Conservation (phyloP, 1,284 basidiomycete species). For the Irpex sp. region DNA sequence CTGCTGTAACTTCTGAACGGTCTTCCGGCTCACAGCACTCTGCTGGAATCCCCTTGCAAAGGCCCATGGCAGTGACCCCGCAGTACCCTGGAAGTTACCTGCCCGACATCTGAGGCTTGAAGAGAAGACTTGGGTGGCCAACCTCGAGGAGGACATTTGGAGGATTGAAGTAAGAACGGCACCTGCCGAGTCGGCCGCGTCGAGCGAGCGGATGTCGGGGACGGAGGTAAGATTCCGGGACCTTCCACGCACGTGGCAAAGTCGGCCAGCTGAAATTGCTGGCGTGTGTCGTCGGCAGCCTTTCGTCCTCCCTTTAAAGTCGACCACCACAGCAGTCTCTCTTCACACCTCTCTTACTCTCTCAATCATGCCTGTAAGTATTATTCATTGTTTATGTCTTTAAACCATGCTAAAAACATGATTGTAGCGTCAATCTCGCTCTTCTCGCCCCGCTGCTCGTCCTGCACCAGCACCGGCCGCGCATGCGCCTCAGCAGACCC, state of each 20-base stretch:
- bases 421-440: constrained; percentile 51
- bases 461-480: constrained; percentile 29
- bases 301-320: constrained; percentile 10
- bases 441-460: constrained; percentile 57
- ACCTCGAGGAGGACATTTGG: constrained; percentile 10
- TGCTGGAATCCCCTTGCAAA: not conserved
- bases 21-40: not conserved
- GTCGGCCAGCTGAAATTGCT: constrained; percentile 19
- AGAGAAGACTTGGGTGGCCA: not conserved
- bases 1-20: not conserved
- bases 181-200: not conserved
- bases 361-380: constrained; percentile 60
- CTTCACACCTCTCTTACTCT: constrained; percentile 3
- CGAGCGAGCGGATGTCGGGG: not conserved
- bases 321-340: constrained; percentile 23
- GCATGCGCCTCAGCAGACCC: constrained; percentile 36
- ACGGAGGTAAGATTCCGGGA: constrained; percentile 9
- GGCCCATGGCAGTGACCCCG: not conserved
- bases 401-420: not conserved
- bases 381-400: not conserved
- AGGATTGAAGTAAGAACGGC: constrained; percentile 1
- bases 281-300: constrained; percentile 16
- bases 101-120: constrained; percentile 6
- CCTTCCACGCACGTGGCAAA: constrained; percentile 18
- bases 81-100: not conserved